phyloP scores from a whole-genome alignment of 139 green algal species.

The Haematococcus lacustris region DNA sequence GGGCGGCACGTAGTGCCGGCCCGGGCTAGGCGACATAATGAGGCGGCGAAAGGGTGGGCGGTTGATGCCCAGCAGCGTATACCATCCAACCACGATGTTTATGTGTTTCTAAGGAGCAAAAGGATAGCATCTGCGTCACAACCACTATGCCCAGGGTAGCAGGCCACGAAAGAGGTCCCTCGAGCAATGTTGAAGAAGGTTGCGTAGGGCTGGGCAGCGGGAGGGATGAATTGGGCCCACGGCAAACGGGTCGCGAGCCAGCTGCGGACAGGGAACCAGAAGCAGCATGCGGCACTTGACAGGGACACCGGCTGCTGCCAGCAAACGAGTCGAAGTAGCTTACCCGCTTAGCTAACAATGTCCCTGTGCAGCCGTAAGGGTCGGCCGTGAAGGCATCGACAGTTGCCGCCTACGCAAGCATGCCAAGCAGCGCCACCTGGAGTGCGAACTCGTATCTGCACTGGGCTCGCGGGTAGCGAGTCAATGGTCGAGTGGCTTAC shows the following conservation, averaged over 20 bases:
- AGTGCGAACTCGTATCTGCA: background rate
- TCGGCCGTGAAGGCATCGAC: conserved; percentile 49
- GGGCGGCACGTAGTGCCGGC: too few species aligned
- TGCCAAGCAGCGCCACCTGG: background rate
- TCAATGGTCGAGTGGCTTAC: background rate
- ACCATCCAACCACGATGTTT: too few species aligned
- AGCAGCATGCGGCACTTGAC: too few species aligned
- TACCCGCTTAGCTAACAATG: conserved; percentile 61
- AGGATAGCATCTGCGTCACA: too few species aligned
- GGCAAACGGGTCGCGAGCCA: conserved; percentile 62
- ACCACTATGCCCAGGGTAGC: conserved; percentile 26
- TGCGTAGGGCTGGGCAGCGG: conserved; percentile 55
- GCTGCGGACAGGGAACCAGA: too few species aligned
- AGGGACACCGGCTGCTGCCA: too few species aligned
- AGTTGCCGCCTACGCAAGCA: conserved; percentile 34
- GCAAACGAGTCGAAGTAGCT: conserved; percentile 3
- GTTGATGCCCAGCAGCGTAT: too few species aligned
- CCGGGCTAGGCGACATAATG: too few species aligned
- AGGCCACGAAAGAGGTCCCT: conserved; percentile 13
- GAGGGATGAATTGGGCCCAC: conserved; percentile 44
- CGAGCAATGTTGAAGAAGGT: conserved; percentile 47
- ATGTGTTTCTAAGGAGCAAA: too few species aligned
- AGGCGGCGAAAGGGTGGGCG: too few species aligned
- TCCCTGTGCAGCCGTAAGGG: conserved; percentile 63
- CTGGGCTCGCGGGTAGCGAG: background rate